phyloP scores from a whole-genome alignment of 148 eudicot species.

The Rhododendron ovatum region DNA sequence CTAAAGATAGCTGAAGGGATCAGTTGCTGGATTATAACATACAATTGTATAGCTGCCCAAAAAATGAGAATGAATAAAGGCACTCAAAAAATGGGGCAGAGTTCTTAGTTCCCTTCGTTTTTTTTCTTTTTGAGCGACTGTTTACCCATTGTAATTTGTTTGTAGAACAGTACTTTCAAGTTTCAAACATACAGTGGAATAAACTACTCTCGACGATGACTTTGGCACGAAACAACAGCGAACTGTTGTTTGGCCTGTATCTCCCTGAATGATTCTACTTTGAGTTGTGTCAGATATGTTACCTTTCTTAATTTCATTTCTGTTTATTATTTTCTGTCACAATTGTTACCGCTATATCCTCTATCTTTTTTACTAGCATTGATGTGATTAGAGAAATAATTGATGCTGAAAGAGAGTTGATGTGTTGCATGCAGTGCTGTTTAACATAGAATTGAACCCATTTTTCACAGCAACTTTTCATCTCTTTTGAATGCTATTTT shows the following conservation, averaged over 20 bases:
- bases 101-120: not conserved
- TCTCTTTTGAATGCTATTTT: slow-evolving; percentile 2
- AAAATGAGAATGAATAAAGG: not conserved
- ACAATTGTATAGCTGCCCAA: not conserved
- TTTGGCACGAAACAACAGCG: not conserved
- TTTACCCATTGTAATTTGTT: not conserved
- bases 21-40: not conserved
- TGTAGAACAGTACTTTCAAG: not conserved
- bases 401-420: not conserved
- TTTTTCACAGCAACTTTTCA: not conserved
- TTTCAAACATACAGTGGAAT: not conserved
- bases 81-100: not conserved
- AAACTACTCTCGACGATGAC: not conserved
- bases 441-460: not conserved
- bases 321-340: not conserved
- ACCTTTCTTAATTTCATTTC: not conserved
- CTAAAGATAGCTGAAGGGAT: not conserved
- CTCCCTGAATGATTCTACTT: not conserved
- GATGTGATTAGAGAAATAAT: not conserved
- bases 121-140: not conserved
- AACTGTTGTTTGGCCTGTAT: not conserved
- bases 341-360: not conserved
- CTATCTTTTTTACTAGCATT: not conserved
- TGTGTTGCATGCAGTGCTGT: not conserved
- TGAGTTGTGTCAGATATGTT: not conserved